Percentiles rank a stretch among this genome's conserved stretches.
These are phyloP conservation scores for Cytospora chrysosperma DNA, from an alignment of 2,329 filamentous ascomycete species.

Conservation along the genomic window DNA sequence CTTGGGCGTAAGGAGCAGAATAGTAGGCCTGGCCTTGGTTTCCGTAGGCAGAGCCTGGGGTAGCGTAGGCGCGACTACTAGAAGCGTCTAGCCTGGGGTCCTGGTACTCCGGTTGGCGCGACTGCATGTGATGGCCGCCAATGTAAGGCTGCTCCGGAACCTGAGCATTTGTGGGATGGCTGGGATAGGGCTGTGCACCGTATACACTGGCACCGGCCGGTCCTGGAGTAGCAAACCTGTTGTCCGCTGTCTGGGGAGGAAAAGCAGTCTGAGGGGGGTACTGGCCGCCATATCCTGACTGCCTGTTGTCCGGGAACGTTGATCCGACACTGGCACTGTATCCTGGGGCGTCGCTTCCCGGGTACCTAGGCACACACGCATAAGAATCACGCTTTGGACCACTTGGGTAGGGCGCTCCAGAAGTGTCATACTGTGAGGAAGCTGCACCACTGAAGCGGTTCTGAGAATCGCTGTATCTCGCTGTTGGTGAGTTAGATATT, in stretches of 20 bases:
- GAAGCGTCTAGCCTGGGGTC: constrained; percentile 20
- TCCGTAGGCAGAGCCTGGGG: background rate
- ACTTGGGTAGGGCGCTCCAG: constrained; percentile 14
- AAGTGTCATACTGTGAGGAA: constrained; percentile 27
- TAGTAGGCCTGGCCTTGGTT: constrained; percentile 30
- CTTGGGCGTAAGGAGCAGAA: constrained; percentile 27
- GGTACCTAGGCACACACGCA: constrained; percentile 48
- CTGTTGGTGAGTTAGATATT: constrained; percentile 59
- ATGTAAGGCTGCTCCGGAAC: constrained; percentile 3
- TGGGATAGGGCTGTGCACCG: constrained; percentile 14
- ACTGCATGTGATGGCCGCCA: background rate
- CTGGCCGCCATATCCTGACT: constrained; percentile 27
- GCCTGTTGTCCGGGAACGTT: constrained; percentile 30
- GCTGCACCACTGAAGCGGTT: constrained; percentile 30
- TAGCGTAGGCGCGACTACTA: constrained; percentile 5
- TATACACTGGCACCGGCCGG: background rate
- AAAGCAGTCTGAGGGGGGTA: constrained; percentile 21
- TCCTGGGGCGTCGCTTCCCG: constrained; percentile 49
- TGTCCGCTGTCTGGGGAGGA: constrained; percentile 7
- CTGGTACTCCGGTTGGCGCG: constrained; percentile 9
- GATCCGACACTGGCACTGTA: constrained; percentile 39
- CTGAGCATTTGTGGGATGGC: constrained; percentile 7
- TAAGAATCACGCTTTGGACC: constrained; percentile 28
- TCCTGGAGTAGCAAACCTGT: constrained; percentile 17
- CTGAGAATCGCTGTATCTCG: constrained; percentile 57